These are phyloP conservation scores for Didymella pinodella DNA, from an alignment of 2,329 filamentous ascomycete genomes.

Conservation along the genomic window DNA sequence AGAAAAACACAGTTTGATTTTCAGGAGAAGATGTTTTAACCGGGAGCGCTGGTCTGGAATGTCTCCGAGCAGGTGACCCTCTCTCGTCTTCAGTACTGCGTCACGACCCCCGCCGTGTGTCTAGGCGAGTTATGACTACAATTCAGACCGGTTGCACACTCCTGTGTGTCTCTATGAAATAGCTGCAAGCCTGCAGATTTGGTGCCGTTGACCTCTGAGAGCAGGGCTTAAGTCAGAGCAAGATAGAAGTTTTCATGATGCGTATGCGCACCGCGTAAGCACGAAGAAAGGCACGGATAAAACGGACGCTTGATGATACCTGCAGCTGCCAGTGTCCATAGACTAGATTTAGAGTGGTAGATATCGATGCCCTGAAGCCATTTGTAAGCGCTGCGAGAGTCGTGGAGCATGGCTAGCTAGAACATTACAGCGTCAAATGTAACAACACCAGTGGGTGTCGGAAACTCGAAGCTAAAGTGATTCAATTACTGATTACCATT, in stretches of 20 bases:
- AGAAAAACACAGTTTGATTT: not conserved
- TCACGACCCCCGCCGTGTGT: not conserved
- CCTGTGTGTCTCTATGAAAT: not conserved
- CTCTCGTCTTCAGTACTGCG: not conserved
- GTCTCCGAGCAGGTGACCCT: not conserved
- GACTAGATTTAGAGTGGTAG: not conserved
- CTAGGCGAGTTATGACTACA: not conserved
- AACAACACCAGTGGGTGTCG: not conserved
- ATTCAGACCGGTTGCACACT: not conserved
- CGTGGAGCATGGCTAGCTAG: not conserved
- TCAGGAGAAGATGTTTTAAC: not conserved
- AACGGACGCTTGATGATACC: not conserved
- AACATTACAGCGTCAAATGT: not conserved
- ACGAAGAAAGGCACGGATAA: not conserved
- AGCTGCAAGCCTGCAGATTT: not conserved
- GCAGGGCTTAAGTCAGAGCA: not conserved
- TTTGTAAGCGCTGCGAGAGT: not conserved
- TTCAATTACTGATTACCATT: slow-evolving; percentile 4
- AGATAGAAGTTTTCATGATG: slow-evolving; percentile 1
- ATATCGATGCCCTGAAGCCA: not conserved
- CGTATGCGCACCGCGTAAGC: not conserved
- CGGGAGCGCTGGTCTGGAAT: slow-evolving; percentile 1
- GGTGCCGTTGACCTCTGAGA: not conserved
- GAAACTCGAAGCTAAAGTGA: not conserved
- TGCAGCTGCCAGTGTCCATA: not conserved